Percentiles rank a stretch among this genome's conserved stretches.
Conservation (phyloP, 805 yeast genomes). For the Pichia thaimueangensis region DNA sequence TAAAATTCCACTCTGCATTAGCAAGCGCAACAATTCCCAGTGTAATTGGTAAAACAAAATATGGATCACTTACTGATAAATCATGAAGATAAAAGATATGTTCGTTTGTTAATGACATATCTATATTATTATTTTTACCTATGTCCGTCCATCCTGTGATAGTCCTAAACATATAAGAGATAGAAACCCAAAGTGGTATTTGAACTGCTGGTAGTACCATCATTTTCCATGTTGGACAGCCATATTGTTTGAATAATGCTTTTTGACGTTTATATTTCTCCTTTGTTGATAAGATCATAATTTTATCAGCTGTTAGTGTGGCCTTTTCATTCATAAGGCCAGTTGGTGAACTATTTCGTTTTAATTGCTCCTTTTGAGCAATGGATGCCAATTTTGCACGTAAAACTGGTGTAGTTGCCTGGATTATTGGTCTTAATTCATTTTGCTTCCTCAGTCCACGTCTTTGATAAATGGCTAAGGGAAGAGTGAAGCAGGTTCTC, state of each 20-base stretch:
- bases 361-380: constrained; percentile 32
- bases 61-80: constrained; percentile 55
- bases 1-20: constrained; percentile 78
- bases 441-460: constrained; percentile 64
- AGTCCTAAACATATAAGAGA: constrained; percentile 69
- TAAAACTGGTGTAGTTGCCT: constrained; percentile 71
- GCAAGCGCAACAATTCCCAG: constrained; percentile 66
- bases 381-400: constrained; percentile 47
- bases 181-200: constrained; percentile 78
- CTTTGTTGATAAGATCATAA: constrained; percentile 63
- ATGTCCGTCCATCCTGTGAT: constrained; percentile 58
- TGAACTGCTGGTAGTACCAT: constrained; percentile 71
- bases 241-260: constrained; percentile 54
- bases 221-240: constrained; percentile 78
- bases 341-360: constrained; percentile 10
- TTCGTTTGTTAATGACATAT: constrained; percentile 43
- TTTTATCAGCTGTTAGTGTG: constrained; percentile 67
- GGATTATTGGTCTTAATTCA: constrained; percentile 59
- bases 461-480: constrained; percentile 71
- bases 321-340: constrained; percentile 28
- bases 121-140: constrained; percentile 39
- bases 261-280: constrained; percentile 75
- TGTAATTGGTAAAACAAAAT: constrained; percentile 58
- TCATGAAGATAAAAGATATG: constrained; percentile 58
- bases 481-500: constrained; percentile 64